Evolutionary conservation across 2,329 filamentous ascomycete genomes (phyloP), one percentile per base, ranked within the genome.

Genomic region (Corniculantispora saksenae): DNA sequence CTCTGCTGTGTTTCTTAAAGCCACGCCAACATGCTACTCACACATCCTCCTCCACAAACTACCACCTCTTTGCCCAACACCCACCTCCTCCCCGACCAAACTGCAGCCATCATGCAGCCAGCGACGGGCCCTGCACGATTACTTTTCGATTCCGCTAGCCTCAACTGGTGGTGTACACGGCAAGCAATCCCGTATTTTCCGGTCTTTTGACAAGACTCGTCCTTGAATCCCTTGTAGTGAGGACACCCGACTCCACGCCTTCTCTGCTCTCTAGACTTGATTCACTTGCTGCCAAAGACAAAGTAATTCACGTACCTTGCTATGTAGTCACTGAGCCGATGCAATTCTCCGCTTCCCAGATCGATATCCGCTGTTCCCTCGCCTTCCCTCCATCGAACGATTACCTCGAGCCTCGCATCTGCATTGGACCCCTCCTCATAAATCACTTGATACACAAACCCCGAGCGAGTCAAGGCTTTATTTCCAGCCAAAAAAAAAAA

Each of bases 61-160:
- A 17, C 47, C 8, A 50, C 47, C 47, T 50, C 12, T 1, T n/a
- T 23, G n/a, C n/a, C 47, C n/a, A 50, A 23, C 4, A 50, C 19
- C 45, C 45, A 48, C n/a, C 7, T n/a, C 21, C 21, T 23, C 21
- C n/a, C 12, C 23, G 27, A 23, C 47, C 47, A 50, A 21, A n/a
- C 27, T 58, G 56, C 56, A 58, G 40, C 35, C 58, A 40, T 61
- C 47, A 38, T 13, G 53, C 53, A 38, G n/a, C 53, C 29, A 25
- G 29, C 17, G 27, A 32, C 29, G 27, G n/a, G 29, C 29, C 53
- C 29, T 61, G 58, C 58, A 61, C 47, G 47, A 61, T 53, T 21
- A 32, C 29, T 40, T 40, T 61, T 61, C 58, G 58, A 61, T 61
- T 61, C 58, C 58, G 58, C 58, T 61, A 61, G 32, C 32, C 32